Evolutionary conservation across 805 yeast genomes (phyloP), one percentile per base, ranked within the genome.

Genomic region (Spathaspora boniae): DNA sequence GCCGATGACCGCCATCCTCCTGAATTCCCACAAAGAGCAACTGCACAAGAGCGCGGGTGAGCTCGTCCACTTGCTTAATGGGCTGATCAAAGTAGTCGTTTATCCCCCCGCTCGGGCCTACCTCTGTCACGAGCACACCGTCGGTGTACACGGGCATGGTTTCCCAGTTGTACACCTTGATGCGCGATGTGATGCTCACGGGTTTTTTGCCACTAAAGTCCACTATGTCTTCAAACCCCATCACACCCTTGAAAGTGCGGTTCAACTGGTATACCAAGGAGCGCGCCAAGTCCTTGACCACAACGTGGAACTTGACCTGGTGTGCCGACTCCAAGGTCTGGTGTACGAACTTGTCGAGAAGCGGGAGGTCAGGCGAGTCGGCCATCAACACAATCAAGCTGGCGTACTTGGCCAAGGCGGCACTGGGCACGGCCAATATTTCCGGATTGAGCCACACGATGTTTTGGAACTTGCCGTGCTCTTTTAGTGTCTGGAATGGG

Each of bases 401-500:
- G 9, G 40, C 33, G 31, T 46, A 53, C n/a, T 36, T 31, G 0
- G 34, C 38, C 8, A 54, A 29, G 9, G 48, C 28, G n/a, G 33
- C 33, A 5, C 18, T 17, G 9, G 45, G 42, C 6, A 43, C 26
- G 9, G 19, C 26, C 5, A 27, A 7, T 40, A 39, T 14, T 24
- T 37, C 36, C 16, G 54, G 56, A 24, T 58, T 52, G 16, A 76
- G 59, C 75, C 81, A 76, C 28, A 65, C 56, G 4, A 76, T 64
- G 32, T 60, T 62, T 21, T 62, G 65, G 32, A 82, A 72, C 34
- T 78, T 60, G 3, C 72, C 80, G 25, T 58, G 62, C 25, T 64
- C 62, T 46, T 75, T 75, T 20, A 82, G 62, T 6, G 56, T 51
- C 36, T 74, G 68, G 52, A 80, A 80, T 8, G 82, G 75, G 9